Base-by-base conservation (phyloP, 2,329 filamentous ascomycete genomes). In the Colletotrichum lentis region DNA sequence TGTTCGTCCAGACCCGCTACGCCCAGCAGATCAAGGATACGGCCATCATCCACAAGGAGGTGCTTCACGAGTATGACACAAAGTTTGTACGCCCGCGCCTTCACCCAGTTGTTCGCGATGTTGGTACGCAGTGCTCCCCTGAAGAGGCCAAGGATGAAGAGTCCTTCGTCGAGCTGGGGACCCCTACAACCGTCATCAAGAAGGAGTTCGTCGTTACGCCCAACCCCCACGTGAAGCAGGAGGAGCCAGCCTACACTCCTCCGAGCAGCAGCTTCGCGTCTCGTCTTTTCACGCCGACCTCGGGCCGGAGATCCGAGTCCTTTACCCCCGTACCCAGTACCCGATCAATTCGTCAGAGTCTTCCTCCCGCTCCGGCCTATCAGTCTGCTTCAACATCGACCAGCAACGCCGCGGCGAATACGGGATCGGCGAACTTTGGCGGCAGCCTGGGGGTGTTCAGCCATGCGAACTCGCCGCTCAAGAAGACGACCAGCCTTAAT, bases 11-110 rank as follows among this genome's bases (percentile, higher is more conserved):
- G 69, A 86, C 85, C 2, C 88, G 85, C 41, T 98, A 95, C 78
- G 85, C 87, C 3, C 94, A 95, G 76, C 94, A 98, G 77, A 88
- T 88, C 69, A 97, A 94, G 76, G 96, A 99, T 77, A 88, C 88
- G 2, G 85, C 89, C 2, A 85, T 97, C 54, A 91, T 99, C 67
- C 93, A 97, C 73, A 93, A 91, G 73, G 92, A 98, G 79, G 95
- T 98, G 5, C 85, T 98, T 80, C 90, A 94, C 76, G 96, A 99
- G 80, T 99, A 99, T 76, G 93, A 98, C 76, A 92, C 89, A 73
- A 99, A 99, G 81, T 97, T 91, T 75, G 96, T 99, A 1, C 93
- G 96, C 74, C 96, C 96, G 2, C 86, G 90, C 12, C 87, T 97
- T n/a, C 92, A 96, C 73, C 92, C 91, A 8, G 83, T 91, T 5